Evolutionary conservation across 352 stramenopile species (phyloP).

Genomic region (Phytophthora pluvialis): DNA sequence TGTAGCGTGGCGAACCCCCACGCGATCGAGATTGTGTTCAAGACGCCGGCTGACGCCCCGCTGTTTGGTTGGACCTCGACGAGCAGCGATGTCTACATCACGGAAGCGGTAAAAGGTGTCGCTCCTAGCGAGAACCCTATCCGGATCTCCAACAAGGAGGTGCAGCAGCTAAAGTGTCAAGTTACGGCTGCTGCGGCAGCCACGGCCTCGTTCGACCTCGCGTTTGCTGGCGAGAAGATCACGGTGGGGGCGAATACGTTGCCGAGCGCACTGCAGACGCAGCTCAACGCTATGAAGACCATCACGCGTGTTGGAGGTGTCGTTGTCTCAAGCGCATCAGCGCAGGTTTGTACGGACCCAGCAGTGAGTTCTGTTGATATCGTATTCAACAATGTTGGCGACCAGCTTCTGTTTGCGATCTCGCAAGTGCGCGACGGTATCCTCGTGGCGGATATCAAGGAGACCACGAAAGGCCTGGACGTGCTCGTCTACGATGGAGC

Average conservation of each 20-base stretch:
- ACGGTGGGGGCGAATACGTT: slow-evolving; percentile 49
- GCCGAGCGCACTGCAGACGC: slow-evolving; percentile 42
- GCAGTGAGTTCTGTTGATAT: slow-evolving; percentile 46
- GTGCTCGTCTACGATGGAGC: slow-evolving; percentile 73
- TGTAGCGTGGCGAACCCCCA: slow-evolving; percentile 57
- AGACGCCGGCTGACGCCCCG: slow-evolving; percentile 49
- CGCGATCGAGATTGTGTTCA: slow-evolving; percentile 70
- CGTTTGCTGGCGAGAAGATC: slow-evolving; percentile 44
- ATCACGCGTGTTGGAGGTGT: slow-evolving; percentile 59
- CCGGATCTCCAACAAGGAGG: slow-evolving; percentile 61
- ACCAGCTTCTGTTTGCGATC: slow-evolving; percentile 47
- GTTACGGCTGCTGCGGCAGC: slow-evolving; percentile 39
- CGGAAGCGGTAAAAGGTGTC: slow-evolving; percentile 62
- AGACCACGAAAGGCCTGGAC: slow-evolving; percentile 75
- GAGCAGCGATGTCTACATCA: slow-evolving; percentile 68
- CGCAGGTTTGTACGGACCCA: slow-evolving; percentile 39
- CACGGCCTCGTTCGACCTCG: slow-evolving; percentile 56
- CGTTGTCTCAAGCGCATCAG: slow-evolving; percentile 44
- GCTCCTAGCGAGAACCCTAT: slow-evolving; percentile 38
- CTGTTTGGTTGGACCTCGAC: slow-evolving; percentile 63
- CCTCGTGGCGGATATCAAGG: slow-evolving; percentile 45
- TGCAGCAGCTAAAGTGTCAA: slow-evolving; percentile 62
- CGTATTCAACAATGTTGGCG: slow-evolving; percentile 53
- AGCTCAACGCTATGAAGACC: slow-evolving; percentile 55
- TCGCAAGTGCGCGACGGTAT: slow-evolving; percentile 60